Conservation (phyloP, 2,329 filamentous ascomycete genomes). For the Monosporascus sp. region DNA sequence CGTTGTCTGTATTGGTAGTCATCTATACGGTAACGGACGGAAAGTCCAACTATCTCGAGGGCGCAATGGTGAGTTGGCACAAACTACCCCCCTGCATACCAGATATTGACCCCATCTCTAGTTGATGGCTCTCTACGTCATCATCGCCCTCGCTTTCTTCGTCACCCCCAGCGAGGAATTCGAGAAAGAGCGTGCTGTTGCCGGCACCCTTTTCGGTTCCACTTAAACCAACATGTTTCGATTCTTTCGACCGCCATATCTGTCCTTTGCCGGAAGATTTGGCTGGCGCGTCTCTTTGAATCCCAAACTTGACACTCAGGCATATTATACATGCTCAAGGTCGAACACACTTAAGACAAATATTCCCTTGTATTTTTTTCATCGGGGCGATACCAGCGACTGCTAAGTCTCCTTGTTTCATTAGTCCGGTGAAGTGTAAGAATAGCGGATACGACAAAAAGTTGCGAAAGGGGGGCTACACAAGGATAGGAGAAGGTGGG, state of each 20-base stretch:
- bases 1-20: slow-evolving; percentile 68
- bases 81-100: not conserved
- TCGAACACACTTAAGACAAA: too few relatives aligned
- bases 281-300: not conserved
- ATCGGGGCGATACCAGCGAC: not conserved
- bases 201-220: slow-evolving; percentile 5
- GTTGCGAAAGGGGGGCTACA: not conserved
- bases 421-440: not conserved
- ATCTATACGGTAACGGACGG: slow-evolving; percentile 75
- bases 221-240: slow-evolving; percentile 3
- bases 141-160: slow-evolving; percentile 57
- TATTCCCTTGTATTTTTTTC: not conserved
- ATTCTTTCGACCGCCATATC: not conserved
- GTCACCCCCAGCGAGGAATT: slow-evolving; percentile 46
- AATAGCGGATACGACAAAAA: not conserved
- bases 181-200: slow-evolving; percentile 26
- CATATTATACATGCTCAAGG: too few relatives aligned
- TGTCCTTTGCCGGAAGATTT: too few relatives aligned
- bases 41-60: slow-evolving; percentile 79
- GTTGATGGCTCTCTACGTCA: slow-evolving; percentile 48
- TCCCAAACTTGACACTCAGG: not conserved
- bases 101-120: slow-evolving; percentile 15
- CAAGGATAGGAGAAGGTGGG: not conserved
- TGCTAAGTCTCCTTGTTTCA: not conserved
- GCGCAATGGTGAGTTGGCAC: slow-evolving; percentile 55